phyloP scores from a whole-genome alignment of 768 basidiomycete genomes.

The Boletus insuetus region DNA sequence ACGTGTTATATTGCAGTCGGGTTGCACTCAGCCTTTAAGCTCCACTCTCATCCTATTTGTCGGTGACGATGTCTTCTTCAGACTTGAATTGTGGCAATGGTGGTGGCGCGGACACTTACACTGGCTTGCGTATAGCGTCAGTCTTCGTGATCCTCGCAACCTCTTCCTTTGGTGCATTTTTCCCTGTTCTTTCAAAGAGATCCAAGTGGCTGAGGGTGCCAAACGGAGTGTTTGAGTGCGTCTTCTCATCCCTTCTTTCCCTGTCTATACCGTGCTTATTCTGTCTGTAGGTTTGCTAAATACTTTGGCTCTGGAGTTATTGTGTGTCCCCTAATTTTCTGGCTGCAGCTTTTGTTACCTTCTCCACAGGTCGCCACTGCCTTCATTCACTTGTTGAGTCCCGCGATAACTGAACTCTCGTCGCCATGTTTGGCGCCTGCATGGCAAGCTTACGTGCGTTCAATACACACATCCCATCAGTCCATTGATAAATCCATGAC shows the following conservation, averaged over 20 bases:
- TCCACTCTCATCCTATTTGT: neutral
- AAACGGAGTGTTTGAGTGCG: conserved; percentile 63
- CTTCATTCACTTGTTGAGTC: conserved; percentile 79
- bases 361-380: conserved; percentile 75
- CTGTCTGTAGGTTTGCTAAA: conserved; percentile 64
- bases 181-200: conserved; percentile 64
- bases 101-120: conserved; percentile 47
- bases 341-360: neutral
- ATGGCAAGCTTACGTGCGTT: conserved; percentile 75
- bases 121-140: conserved; percentile 62
- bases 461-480: neutral
- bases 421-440: conserved; percentile 65
- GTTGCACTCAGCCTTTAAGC: neutral
- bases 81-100: conserved; percentile 44
- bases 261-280: conserved; percentile 1
- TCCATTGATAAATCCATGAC: neutral
- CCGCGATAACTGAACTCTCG: conserved; percentile 68
- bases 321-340: conserved; percentile 40
- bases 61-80: conserved; percentile 21
- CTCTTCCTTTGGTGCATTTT: conserved; percentile 60
- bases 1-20: neutral
- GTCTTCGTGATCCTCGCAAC: conserved; percentile 70
- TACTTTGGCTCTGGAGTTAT: conserved; percentile 92
- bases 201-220: conserved; percentile 43
- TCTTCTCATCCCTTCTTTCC: neutral